phyloP scores from a whole-genome alignment of 1,139 yeast genomes.

The Protomyces pachydermus region DNA sequence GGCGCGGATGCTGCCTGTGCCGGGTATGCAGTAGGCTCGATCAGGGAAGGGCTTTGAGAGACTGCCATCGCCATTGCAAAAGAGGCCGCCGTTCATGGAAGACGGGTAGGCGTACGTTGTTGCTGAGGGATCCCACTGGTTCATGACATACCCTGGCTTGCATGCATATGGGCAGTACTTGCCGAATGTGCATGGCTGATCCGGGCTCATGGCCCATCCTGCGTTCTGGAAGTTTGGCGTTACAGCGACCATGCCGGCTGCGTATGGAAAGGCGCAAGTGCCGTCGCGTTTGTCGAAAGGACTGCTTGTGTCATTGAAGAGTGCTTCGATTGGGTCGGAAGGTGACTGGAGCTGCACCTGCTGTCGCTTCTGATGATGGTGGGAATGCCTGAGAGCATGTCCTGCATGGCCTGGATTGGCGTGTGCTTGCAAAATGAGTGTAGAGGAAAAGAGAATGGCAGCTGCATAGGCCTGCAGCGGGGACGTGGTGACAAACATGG shows the following conservation, averaged over 20 bases:
- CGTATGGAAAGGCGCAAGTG: constrained; percentile 50
- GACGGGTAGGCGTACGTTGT: constrained; percentile 76
- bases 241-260: constrained; percentile 62
- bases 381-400: constrained; percentile 2
- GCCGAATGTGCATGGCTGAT: constrained; percentile 77
- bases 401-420: background rate
- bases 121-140: constrained; percentile 87
- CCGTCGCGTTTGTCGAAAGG: constrained; percentile 4
- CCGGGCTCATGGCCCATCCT: constrained; percentile 87
- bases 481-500: background rate
- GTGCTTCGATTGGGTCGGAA: background rate
- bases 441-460: background rate
- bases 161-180: constrained; percentile 94
- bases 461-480: constrained; percentile 1
- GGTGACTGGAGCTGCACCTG: background rate
- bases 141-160: constrained; percentile 92
- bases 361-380: constrained; percentile 5
- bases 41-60: constrained; percentile 58
- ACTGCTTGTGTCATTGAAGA: constrained; percentile 9
- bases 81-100: constrained; percentile 62
- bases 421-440: background rate
- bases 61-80: constrained; percentile 66
- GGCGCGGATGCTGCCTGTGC: constrained; percentile 65
- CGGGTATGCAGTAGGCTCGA: constrained; percentile 60
- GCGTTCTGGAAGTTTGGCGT: constrained; percentile 42